Evolutionary conservation across 306 rosid species (phyloP).

Genomic region (Cucumis hystrix): DNA sequence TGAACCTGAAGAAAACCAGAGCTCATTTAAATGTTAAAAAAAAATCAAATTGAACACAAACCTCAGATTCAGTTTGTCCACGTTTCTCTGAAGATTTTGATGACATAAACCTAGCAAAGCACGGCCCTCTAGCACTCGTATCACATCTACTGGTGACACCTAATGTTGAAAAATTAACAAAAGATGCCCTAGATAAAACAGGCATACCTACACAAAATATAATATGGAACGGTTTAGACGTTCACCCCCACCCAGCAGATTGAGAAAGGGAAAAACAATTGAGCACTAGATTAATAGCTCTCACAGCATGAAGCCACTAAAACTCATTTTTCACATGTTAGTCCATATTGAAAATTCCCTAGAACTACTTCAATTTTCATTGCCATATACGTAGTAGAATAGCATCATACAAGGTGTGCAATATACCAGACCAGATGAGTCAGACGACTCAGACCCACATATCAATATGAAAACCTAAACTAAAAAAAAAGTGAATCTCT

Average conservation of each 20-base stretch:
- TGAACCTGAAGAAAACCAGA: neutral
- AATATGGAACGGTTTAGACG: neutral
- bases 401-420: neutral
- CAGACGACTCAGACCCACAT: neutral
- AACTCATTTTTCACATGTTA: neutral
- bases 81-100: constrained; percentile 39
- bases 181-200: constrained; percentile 8
- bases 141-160: constrained; percentile 20
- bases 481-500: neutral
- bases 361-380: neutral
- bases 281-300: neutral
- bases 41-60: constrained; percentile 10
- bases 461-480: neutral
- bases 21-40: neutral
- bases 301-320: neutral
- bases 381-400: neutral
- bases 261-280: neutral
- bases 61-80: constrained; percentile 26
- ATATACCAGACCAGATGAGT: neutral
- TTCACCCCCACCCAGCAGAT: neutral
- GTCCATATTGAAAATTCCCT: neutral
- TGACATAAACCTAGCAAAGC: constrained; percentile 31
- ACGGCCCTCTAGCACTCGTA: constrained; percentile 11
- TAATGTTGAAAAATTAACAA: constrained; percentile 8
- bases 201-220: constrained; percentile 20